Conservation (phyloP, 73 alveolate species). For the Durusdinium trenchii region DNA sequence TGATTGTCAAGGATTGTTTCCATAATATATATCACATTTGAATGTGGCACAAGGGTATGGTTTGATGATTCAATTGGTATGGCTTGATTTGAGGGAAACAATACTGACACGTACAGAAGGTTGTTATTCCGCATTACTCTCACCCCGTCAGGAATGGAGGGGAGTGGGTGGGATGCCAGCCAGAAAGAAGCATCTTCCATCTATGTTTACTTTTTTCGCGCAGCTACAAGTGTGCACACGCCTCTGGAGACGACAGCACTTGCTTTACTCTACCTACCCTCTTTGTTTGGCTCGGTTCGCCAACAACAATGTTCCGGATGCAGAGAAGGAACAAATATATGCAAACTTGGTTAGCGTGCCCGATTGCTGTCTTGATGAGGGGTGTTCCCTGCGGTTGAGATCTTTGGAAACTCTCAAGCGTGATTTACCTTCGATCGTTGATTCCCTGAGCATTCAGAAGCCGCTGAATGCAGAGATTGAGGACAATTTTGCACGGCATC, state of each 20-base stretch:
- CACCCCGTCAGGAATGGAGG: not conserved
- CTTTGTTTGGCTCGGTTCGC: not conserved
- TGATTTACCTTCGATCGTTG: not conserved
- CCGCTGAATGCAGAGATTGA: constrained; percentile 23
- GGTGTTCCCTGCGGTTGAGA: not conserved
- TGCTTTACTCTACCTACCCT: not conserved
- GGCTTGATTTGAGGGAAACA: too few relatives aligned
- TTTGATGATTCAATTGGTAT: too few relatives aligned
- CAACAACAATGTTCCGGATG: not conserved
- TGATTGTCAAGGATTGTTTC: too few relatives aligned
- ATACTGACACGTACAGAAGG: too few relatives aligned
- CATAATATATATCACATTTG: too few relatives aligned
- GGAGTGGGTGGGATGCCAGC: not conserved
- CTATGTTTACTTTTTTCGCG: not conserved
- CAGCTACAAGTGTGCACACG: not conserved
- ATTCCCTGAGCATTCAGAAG: not conserved
- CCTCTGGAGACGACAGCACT: not conserved
- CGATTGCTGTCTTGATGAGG: not conserved
- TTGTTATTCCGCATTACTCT: too few relatives aligned
- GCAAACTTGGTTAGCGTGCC: not conserved
- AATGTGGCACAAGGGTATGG: too few relatives aligned
- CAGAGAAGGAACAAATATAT: not conserved
- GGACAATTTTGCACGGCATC: constrained; percentile 29
- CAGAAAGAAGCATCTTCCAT: not conserved
- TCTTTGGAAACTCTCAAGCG: not conserved